Base-by-base conservation (phyloP, 345 rosid species). In the Eutrema heterophyllum region DNA sequence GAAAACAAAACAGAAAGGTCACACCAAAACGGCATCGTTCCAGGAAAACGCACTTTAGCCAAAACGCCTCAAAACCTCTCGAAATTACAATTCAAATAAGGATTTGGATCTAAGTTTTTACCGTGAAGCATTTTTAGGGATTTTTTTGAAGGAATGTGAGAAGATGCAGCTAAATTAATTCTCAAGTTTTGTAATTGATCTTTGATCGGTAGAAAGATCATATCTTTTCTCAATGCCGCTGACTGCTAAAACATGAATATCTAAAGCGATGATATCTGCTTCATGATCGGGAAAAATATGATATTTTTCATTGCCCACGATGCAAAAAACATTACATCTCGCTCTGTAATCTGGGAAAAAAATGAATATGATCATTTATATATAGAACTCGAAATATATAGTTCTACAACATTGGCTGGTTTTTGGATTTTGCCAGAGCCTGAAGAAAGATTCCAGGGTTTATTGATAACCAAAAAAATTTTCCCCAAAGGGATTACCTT, bases 341-440 rank as follows among this genome's bases (percentile, higher is more conserved):
- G 24, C 24, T 21, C 24, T 21, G 24, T 21, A 21, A 21, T 88
- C 59, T 51, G 59, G 1, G 40, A 8, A 49, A 11, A 30, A 43
- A 65, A 29, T 26, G 64, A 60, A 61, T 68, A 26, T 53, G 59
- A 45, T 45, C 46, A 46, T 18, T 24, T 50, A 41, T 71, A 71
- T 40, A 77, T 21, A 62, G 33, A 65, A 56, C 39, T 57, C 50
- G 38, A 49, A 53, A 64, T 32, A 61, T 70, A 70, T 57, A 64
- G 68, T 65, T 76, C 57, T 65, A 71, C 80, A 77, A 77, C 80
- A 71, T 55, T 76, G 55, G 62, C 72, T 70, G 66, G 46, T 68
- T 5, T 29, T 32, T 35, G 40, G 13, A 68, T 52, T 62, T 59
- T 27, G 38, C 67, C 71, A 70, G 57, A 46, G 53, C 68, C 69